A percentile compares a stretch with the other conserved stretches of the same genome.
phyloP scores from a whole-genome alignment of 2,329 filamentous ascomycete species.

The Colletotrichum ledebouriae region DNA sequence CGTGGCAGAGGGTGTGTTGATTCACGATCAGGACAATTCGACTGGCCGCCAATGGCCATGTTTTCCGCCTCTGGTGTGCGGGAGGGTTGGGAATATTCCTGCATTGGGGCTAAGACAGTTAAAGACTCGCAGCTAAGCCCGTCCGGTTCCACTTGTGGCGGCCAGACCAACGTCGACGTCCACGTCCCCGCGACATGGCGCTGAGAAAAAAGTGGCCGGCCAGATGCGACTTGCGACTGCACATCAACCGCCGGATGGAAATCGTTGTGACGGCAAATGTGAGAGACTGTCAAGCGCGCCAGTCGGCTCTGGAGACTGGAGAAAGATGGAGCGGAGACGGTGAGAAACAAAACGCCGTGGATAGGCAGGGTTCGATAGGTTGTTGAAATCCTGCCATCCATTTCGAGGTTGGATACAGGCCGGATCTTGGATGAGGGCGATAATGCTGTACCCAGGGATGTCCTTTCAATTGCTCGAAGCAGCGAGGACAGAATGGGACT shows the following conservation, averaged over 20 bases:
- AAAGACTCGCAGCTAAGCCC: too few relatives aligned
- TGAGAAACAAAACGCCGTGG: not conserved
- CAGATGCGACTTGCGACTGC: conserved; percentile 11
- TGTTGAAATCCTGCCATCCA: not conserved
- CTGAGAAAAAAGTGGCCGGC: conserved; percentile 7
- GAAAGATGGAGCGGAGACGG: conserved; percentile 3
- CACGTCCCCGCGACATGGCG: conserved; percentile 15
- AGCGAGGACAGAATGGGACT: not conserved
- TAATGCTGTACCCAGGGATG: too few relatives aligned
- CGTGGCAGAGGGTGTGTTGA: conserved; percentile 9
- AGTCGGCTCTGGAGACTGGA: not conserved
- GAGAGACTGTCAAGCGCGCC: conserved; percentile 11
- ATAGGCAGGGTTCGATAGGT: not conserved
- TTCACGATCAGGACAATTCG: conserved; percentile 7
- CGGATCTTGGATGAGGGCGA: too few relatives aligned
- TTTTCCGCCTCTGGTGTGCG: not conserved
- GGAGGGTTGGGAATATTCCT: not conserved
- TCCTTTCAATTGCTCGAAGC: too few relatives aligned
- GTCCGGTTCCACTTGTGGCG: too few relatives aligned
- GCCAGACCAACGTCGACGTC: too few relatives aligned
- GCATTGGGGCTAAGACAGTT: too few relatives aligned
- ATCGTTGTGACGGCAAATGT: conserved; percentile 31
- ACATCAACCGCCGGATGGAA: conserved; percentile 26
- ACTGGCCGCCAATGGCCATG: conserved; percentile 21
- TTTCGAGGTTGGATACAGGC: not conserved